Conservation (phyloP, 2,329 filamentous ascomycete species). For the Alternaria ventricosa region DNA sequence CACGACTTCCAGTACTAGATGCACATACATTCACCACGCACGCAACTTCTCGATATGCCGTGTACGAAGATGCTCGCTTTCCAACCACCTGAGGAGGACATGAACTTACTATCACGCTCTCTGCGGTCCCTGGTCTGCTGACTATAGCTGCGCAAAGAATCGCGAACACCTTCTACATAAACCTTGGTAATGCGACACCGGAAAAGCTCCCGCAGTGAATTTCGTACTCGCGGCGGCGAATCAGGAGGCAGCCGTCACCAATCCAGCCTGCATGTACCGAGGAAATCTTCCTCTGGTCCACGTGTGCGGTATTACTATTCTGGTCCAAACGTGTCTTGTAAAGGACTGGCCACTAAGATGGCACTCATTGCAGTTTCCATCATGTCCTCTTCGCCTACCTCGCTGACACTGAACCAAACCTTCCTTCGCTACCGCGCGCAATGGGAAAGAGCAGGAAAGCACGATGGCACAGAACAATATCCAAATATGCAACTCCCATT, state of each 20-base stretch:
- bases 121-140: neutral
- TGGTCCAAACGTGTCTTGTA: neutral
- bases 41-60: neutral
- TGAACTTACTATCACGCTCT: neutral
- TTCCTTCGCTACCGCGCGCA: neutral
- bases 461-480: neutral
- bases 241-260: neutral
- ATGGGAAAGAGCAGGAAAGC: neutral
- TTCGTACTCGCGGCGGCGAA: neutral
- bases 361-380: neutral
- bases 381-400: neutral
- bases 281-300: neutral
- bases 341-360: neutral
- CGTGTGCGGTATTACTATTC: neutral
- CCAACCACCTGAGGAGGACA: neutral
- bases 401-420: neutral
- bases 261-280: neutral
- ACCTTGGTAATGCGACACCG: neutral
- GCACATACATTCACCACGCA: neutral
- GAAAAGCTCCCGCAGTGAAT: neutral
- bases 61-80: neutral
- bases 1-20: neutral
- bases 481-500: neutral
- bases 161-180: rapidly evolving
- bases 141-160: neutral